phyloP scores from a whole-genome alignment of 257 asterid species.

The Ilex asprella region DNA sequence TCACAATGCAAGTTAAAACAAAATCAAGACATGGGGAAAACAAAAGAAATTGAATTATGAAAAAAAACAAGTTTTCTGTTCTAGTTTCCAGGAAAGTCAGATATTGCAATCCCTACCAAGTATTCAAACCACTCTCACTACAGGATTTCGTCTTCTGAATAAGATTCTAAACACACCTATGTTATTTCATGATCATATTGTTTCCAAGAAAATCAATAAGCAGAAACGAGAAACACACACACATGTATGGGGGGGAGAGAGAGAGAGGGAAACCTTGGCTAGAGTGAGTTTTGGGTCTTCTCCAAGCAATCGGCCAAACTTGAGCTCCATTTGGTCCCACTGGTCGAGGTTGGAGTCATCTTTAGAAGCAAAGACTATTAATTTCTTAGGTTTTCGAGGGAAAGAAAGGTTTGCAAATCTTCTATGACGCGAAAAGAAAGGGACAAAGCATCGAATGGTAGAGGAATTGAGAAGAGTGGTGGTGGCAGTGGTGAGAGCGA shows the following conservation, averaged over 20 bases:
- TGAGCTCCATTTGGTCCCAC: constrained; percentile 90
- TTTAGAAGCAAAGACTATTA: constrained; percentile 50
- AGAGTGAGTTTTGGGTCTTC: constrained; percentile 92
- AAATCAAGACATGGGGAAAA: background rate
- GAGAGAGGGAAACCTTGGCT: constrained; percentile 58
- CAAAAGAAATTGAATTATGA: background rate
- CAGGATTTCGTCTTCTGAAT: no score
- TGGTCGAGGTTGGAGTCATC: constrained; percentile 64
- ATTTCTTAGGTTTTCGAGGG: constrained; percentile 40
- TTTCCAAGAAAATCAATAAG: no score
- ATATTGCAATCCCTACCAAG: background rate
- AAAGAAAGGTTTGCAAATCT: constrained; percentile 29
- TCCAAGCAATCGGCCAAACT: constrained; percentile 86
- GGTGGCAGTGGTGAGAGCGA: constrained; percentile 39
- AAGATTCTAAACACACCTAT: no score
- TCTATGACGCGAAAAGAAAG: constrained; percentile 17
- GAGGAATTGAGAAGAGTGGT: constrained; percentile 22
- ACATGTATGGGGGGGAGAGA: no score
- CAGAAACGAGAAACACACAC: no score
- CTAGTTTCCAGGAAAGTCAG: background rate
- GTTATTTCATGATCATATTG: no score
- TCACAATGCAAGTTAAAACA: constrained; percentile 10
- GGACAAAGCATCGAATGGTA: constrained; percentile 31
- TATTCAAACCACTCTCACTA: no score
- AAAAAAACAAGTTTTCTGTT: no score